Percentiles rank a stretch among this genome's conserved stretches.
These are phyloP conservation scores for Cinnamomum chago DNA, from an alignment of 164 flowering plant genomes.

Conservation along the genomic window DNA sequence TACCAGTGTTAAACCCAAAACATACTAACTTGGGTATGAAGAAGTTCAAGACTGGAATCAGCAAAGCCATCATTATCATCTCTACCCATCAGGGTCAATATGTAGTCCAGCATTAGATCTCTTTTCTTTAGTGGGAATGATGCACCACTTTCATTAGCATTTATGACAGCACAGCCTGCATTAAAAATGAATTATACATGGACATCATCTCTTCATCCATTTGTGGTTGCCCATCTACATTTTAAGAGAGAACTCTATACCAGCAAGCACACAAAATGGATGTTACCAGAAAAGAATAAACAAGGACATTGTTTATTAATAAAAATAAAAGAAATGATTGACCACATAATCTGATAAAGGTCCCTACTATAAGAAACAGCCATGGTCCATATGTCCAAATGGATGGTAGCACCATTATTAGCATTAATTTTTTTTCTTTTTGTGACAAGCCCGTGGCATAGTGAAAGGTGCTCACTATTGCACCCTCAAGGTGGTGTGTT, in stretches of 20 bases:
- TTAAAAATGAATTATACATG: conserved; percentile 2
- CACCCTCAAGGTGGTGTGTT: too few species aligned
- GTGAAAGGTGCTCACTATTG: too few species aligned
- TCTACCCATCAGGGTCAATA: conserved; percentile 88
- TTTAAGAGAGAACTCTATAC: background rate
- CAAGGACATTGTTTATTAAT: too few species aligned
- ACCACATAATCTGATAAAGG: too few species aligned
- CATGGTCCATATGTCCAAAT: too few species aligned
- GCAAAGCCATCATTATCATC: conserved; percentile 67
- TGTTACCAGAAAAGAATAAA: too few species aligned
- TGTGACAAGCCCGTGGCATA: too few species aligned
- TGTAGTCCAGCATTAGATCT: conserved; percentile 79
- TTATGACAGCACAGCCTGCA: conserved; percentile 89
- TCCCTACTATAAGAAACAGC: too few species aligned
- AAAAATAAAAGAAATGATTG: too few species aligned
- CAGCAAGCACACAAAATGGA: background rate
- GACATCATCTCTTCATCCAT: background rate
- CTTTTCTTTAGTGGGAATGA: conserved; percentile 88
- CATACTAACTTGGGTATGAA: conserved; percentile 74
- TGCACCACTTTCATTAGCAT: conserved; percentile 82
- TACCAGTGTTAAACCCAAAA: background rate
- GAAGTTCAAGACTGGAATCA: conserved; percentile 67
- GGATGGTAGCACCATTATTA: too few species aligned
- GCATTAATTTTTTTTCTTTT: too few species aligned
- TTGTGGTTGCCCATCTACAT: background rate